Evolutionary conservation across 495 filamentous ascomycete species (phyloP).

Genomic region (Coniosporium apollinis): DNA sequence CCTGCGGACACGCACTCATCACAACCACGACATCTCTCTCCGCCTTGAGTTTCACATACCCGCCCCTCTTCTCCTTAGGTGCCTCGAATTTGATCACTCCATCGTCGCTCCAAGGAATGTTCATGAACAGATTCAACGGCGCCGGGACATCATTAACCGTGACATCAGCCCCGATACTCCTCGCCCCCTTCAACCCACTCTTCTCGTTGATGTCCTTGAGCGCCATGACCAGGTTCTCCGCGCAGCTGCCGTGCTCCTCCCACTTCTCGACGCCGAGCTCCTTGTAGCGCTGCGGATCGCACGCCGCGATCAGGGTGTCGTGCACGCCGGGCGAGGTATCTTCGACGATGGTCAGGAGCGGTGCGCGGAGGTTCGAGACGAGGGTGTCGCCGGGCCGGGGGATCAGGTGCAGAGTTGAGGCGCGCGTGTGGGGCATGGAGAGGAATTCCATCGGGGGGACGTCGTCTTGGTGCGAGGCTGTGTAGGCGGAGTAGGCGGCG

Average conservation of each 20-base stretch:
- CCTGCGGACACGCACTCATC: conserved; percentile 27
- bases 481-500: conserved; percentile 24
- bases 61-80: conserved; percentile 19
- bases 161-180: conserved; percentile 19
- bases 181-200: conserved; percentile 21
- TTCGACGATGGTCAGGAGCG: conserved; percentile 23
- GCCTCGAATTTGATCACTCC: conserved; percentile 17
- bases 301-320: conserved; percentile 26
- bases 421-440: conserved; percentile 23
- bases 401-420: conserved; percentile 16
- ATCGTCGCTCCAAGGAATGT: conserved; percentile 19
- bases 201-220: conserved; percentile 25
- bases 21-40: conserved; percentile 25
- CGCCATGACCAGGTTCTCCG: conserved; percentile 26
- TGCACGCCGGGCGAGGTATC: conserved; percentile 23
- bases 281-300: conserved; percentile 20
- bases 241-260: conserved; percentile 21
- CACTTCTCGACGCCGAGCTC: conserved; percentile 21
- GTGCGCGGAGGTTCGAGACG: conserved; percentile 21
- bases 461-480: conserved; percentile 5
- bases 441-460: conserved; percentile 21
- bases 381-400: conserved; percentile 19
- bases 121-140: conserved; percentile 28
- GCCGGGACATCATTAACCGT: conserved; percentile 20
- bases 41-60: conserved; percentile 23